These are phyloP conservation scores for Solanum boliviense DNA, from an alignment of 257 asterid genomes.

Conservation along the genomic window DNA sequence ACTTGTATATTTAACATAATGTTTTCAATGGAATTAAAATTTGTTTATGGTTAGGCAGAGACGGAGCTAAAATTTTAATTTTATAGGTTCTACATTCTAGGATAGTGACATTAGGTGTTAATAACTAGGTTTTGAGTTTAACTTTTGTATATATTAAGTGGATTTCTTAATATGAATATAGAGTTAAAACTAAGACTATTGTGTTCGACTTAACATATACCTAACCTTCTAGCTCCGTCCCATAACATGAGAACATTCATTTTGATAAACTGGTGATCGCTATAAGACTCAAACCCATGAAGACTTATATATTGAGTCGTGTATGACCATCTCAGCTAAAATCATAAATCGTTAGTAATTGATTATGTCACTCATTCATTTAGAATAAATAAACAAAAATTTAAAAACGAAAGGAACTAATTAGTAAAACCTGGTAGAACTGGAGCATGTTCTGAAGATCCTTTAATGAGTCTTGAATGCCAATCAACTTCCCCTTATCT, in stretches of 20 bases:
- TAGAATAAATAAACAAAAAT: not conserved
- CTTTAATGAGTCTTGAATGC: constrained; percentile 32
- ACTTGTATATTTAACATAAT: too few relatives aligned
- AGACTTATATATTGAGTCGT: not conserved
- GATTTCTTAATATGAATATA: not conserved
- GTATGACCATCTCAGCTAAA: not conserved
- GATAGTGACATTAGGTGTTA: not conserved
- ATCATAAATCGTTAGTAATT: not conserved
- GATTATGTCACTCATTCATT: not conserved
- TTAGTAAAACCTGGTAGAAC: constrained; percentile 26
- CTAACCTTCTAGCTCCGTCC: not conserved
- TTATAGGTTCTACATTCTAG: not conserved
- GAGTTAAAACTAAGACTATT: not conserved
- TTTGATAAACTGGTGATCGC: not conserved
- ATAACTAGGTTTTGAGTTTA: not conserved
- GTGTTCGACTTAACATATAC: not conserved
- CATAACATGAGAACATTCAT: not conserved
- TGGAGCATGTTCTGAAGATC: constrained; percentile 28
- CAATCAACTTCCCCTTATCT: constrained; percentile 30
- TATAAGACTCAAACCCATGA: not conserved
- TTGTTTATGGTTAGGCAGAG: too few relatives aligned
- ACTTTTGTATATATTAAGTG: not conserved
- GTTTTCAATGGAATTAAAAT: too few relatives aligned
- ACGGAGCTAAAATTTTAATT: too few relatives aligned
- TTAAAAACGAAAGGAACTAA: not conserved